Evolutionary conservation across 306 rosid genomes (phyloP).

Genomic region (Arachis hypogaea): DNA sequence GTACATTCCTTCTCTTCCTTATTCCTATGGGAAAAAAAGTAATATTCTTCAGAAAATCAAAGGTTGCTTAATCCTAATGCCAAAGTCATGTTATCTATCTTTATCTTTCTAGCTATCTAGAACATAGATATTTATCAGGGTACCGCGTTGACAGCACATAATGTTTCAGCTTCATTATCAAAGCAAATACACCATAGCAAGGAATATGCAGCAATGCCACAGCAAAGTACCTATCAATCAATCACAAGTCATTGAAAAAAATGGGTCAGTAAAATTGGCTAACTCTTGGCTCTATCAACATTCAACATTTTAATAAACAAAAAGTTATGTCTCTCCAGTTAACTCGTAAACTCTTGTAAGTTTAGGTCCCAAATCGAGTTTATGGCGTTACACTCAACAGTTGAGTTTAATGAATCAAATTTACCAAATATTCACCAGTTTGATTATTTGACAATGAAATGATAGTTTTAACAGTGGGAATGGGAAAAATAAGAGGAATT

Average conservation of each 20-base stretch:
- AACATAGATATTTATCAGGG: conserved; percentile 62
- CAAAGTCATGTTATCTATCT: not conserved
- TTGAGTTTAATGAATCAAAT: no score
- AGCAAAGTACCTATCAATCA: conserved; percentile 66
- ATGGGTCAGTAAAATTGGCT: conserved; percentile 20
- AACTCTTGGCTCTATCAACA: not conserved
- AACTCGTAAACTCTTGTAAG: no score
- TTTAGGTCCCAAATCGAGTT: no score
- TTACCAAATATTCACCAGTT: no score
- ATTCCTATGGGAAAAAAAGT: conserved; percentile 15
- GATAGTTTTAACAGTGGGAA: not conserved
- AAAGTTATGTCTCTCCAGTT: no score
- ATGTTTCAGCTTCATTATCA: conserved; percentile 83
- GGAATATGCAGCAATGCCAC: conserved; percentile 86
- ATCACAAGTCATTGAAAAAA: conserved; percentile 35
- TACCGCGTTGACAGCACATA: conserved; percentile 52
- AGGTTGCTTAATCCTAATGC: conserved; percentile 7
- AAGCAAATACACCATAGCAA: conserved; percentile 80
- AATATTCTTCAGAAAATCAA: conserved; percentile 29
- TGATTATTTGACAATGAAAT: not conserved
- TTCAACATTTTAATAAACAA: no score
- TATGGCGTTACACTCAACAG: no score
- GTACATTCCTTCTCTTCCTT: not conserved
- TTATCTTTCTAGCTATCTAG: conserved; percentile 34
- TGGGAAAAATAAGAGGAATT: conserved; percentile 5